Conservation (phyloP, 108 stramenopile species). For the Epipyxis sp. region DNA sequence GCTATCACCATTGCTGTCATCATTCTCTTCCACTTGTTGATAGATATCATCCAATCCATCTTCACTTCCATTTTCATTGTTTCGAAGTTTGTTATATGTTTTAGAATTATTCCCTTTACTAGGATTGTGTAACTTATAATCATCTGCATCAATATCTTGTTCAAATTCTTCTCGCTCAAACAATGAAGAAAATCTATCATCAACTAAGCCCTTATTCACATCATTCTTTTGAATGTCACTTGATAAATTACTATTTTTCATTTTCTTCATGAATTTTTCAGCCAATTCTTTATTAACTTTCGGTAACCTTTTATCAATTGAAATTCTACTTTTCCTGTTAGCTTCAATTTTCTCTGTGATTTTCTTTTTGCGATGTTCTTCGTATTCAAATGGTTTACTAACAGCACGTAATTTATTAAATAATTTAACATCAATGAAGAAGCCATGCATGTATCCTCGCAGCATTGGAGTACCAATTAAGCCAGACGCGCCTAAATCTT, state of each 20-base stretch:
- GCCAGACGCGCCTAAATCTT: conserved; percentile 83
- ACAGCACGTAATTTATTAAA: conserved; percentile 86
- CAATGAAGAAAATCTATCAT: conserved; percentile 87
- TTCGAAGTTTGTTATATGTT: conserved; percentile 68
- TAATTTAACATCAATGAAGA: conserved; percentile 91
- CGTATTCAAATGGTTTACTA: conserved; percentile 92
- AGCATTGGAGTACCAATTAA: conserved; percentile 91
- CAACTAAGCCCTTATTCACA: conserved; percentile 69
- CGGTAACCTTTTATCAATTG: conserved; percentile 36
- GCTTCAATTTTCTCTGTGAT: conserved; percentile 65
- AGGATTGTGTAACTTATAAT: conserved; percentile 90
- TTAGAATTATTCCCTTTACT: conserved; percentile 72
- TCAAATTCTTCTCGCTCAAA: conserved; percentile 89
- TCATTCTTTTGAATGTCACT: conserved; percentile 41
- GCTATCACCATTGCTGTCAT: background rate
- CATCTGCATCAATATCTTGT: conserved; percentile 85
- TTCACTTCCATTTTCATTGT: conserved; percentile 47
- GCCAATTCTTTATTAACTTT: conserved; percentile 81
- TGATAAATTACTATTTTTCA: conserved; percentile 53
- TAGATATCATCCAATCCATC: conserved; percentile 42
- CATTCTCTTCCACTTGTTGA: conserved; percentile 31
- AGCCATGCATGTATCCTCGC: conserved; percentile 98
- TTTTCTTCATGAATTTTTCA: conserved; percentile 64
- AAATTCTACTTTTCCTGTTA: conserved; percentile 31
- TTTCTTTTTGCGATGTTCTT: conserved; percentile 86